These are phyloP conservation scores for Schwanniomyces polymorphus DNA, from an alignment of 805 yeast species.

Conservation along the genomic window DNA sequence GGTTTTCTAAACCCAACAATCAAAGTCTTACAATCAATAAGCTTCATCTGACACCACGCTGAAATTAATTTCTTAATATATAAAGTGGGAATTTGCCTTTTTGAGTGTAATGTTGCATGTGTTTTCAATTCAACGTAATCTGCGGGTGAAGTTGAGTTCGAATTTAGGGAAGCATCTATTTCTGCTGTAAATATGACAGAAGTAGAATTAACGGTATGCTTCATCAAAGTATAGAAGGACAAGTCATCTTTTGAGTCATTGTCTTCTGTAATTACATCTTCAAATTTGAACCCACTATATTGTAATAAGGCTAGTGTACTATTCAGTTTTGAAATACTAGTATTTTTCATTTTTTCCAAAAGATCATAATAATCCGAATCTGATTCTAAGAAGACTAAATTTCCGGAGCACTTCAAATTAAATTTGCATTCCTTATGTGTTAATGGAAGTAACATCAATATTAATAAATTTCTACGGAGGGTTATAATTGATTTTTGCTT, in stretches of 20 bases:
- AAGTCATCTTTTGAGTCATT: neutral
- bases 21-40: slow-evolving; percentile 13
- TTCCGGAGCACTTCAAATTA: slow-evolving; percentile 16
- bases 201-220: slow-evolving; percentile 8
- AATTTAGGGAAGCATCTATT: slow-evolving; percentile 16
- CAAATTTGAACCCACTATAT: slow-evolving; percentile 24
- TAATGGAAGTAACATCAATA: slow-evolving; percentile 20
- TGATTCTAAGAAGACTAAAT: slow-evolving; percentile 15
- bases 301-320: slow-evolving; percentile 6
- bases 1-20: slow-evolving; percentile 16
- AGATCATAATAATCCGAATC: slow-evolving; percentile 15
- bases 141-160: slow-evolving; percentile 3
- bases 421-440: slow-evolving; percentile 11
- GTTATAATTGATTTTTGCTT: slow-evolving; percentile 10
- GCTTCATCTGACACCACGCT: slow-evolving; percentile 18
- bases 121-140: slow-evolving; percentile 25
- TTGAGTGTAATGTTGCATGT: slow-evolving; percentile 8
- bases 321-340: neutral
- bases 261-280: slow-evolving; percentile 13
- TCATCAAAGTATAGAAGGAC: slow-evolving; percentile 14
- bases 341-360: neutral
- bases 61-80: slow-evolving; percentile 9
- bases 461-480: slow-evolving; percentile 16
- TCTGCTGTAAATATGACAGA: slow-evolving; percentile 21
- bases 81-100: neutral